A percentile compares a stretch with the other conserved stretches of the same genome.
Evolutionary conservation across 2,329 filamentous ascomycete species (phyloP).

Genomic region (Rhynchosporium secalis): DNA sequence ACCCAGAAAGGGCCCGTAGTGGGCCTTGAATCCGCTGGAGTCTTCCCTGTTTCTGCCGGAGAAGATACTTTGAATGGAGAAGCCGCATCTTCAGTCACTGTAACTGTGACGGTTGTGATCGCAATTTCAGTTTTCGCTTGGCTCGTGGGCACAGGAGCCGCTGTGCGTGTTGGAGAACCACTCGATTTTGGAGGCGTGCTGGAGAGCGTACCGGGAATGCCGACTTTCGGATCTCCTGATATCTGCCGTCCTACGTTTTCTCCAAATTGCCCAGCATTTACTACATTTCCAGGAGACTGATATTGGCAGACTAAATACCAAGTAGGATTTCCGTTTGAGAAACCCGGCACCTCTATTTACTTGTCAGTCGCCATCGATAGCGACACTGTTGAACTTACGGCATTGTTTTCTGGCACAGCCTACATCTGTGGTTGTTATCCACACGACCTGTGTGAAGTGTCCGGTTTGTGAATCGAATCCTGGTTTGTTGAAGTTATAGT

Average conservation of each 20-base stretch:
- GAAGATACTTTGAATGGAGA: not conserved
- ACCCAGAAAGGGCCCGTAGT: conserved; percentile 3
- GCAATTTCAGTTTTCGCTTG: not conserved
- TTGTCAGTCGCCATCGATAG: not conserved
- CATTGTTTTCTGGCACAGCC: conserved; percentile 16
- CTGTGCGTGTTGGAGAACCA: not conserved
- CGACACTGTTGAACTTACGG: not conserved
- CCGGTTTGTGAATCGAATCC: conserved; percentile 6
- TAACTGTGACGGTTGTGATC: not conserved
- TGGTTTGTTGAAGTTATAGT: conserved; percentile 12
- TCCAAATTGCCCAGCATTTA: not conserved
- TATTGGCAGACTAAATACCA: conserved; percentile 6
- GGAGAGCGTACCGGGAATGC: conserved; percentile 2
- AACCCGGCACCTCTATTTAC: not conserved
- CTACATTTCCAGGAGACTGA: not conserved
- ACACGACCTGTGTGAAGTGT: conserved; percentile 17
- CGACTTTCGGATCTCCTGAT: conserved; percentile 9
- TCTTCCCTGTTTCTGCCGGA: not conserved
- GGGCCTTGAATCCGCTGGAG: not conserved
- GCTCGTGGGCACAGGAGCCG: not conserved
- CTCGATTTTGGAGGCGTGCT: not conserved
- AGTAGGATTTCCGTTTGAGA: not conserved
- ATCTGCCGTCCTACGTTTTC: conserved; percentile 3
- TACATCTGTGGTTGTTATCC: conserved; percentile 10
- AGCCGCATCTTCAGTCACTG: not conserved